phyloP scores from a whole-genome alignment of 352 stramenopile species.

The Phytophthora europaea region DNA sequence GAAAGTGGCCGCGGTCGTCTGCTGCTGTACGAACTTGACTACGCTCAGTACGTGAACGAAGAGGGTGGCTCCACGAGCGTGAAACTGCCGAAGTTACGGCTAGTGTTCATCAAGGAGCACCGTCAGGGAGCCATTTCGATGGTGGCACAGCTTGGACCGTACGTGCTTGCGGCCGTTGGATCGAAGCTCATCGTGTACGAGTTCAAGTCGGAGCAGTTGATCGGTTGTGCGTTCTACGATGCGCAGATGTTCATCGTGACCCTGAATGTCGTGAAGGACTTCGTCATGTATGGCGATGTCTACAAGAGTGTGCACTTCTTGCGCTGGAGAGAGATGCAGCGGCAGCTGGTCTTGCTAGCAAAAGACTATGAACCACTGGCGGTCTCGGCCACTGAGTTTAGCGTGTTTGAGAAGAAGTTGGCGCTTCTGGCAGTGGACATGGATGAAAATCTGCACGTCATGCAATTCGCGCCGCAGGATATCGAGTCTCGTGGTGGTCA shows the following conservation, averaged over 20 bases:
- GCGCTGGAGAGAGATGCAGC: slow-evolving; percentile 86
- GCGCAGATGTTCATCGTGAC: slow-evolving; percentile 91
- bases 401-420: slow-evolving; percentile 79
- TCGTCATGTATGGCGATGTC: slow-evolving; percentile 89
- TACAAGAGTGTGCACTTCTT: slow-evolving; percentile 93
- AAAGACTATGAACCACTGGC: slow-evolving; percentile 90
- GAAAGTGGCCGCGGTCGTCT: slow-evolving; percentile 86
- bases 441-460: slow-evolving; percentile 89
- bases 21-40: slow-evolving; percentile 90
- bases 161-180: slow-evolving; percentile 85
- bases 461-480: slow-evolving; percentile 88
- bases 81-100: slow-evolving; percentile 83
- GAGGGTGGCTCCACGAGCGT: slow-evolving; percentile 73
- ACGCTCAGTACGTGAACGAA: slow-evolving; percentile 89
- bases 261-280: slow-evolving; percentile 86
- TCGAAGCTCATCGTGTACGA: slow-evolving; percentile 92
- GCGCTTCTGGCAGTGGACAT: slow-evolving; percentile 83
- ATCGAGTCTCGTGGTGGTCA: slow-evolving; percentile 89
- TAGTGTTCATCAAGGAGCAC: slow-evolving; percentile 91
- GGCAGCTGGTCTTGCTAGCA: slow-evolving; percentile 80
- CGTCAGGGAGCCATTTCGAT: slow-evolving; percentile 85
- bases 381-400: slow-evolving; percentile 86
- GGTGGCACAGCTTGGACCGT: slow-evolving; percentile 80
- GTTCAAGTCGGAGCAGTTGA: slow-evolving; percentile 90
- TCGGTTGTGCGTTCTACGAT: slow-evolving; percentile 90